These are phyloP conservation scores for Picea sitchensis DNA, from an alignment of 75 land plant genomes.

Conservation along the genomic window DNA sequence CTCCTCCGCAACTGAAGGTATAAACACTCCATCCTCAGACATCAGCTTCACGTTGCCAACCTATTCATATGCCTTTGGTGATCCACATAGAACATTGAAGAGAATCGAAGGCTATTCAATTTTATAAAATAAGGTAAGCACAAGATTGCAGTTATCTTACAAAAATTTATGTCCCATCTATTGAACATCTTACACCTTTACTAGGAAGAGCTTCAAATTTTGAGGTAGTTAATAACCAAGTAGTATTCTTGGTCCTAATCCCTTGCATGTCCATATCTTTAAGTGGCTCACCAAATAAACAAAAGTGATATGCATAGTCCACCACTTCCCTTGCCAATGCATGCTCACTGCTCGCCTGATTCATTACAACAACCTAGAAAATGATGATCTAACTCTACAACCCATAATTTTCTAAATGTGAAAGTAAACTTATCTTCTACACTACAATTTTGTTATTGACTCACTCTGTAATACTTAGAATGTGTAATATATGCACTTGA, in stretches of 20 bases:
- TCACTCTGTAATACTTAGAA: neutral
- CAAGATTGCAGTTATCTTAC: slow-evolving; percentile 22
- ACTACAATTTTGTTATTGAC: neutral
- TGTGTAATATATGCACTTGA: neutral
- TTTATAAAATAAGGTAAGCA: neutral
- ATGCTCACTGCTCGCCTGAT: slow-evolving; percentile 80
- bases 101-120: neutral
- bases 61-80: slow-evolving; percentile 13
- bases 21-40: slow-evolving; percentile 26
- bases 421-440: neutral
- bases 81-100: too few relatives aligned
- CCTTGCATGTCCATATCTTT: slow-evolving; percentile 18
- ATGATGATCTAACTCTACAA: neutral
- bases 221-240: slow-evolving; percentile 29
- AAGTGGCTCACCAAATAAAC: slow-evolving; percentile 19
- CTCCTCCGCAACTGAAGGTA: slow-evolving; percentile 57
- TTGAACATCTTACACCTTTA: slow-evolving; percentile 57
- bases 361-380: slow-evolving; percentile 3
- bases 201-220: slow-evolving; percentile 62
- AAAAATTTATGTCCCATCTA: slow-evolving; percentile 35
- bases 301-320: slow-evolving; percentile 56
- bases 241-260: slow-evolving; percentile 12
- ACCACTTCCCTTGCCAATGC: slow-evolving; percentile 82
- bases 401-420: neutral
- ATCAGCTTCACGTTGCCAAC: slow-evolving; percentile 78